Conservation (phyloP, 768 basidiomycete species). For the Podaxis sp. region DNA sequence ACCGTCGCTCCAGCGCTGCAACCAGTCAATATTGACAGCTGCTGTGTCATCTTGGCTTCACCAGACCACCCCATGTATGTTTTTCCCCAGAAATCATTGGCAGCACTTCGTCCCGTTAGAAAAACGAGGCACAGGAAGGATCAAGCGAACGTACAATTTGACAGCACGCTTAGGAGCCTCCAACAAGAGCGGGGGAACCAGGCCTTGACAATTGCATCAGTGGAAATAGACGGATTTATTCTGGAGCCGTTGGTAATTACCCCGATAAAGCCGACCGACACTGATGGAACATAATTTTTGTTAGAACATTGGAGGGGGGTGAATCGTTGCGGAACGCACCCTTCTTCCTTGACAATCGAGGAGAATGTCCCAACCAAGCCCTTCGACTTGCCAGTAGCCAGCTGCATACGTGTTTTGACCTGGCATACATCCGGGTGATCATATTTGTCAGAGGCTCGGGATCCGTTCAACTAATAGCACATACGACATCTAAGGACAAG, state of each 20-base stretch:
- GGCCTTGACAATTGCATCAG: constrained; percentile 44
- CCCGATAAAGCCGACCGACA: constrained; percentile 83
- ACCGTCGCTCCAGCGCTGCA: constrained; percentile 91
- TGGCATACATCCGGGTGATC: constrained; percentile 26
- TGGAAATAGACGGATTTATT: constrained; percentile 4
- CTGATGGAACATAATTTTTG: constrained; percentile 33
- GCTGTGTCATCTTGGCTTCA: constrained; percentile 82
- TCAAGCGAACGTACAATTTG: constrained; percentile 65
- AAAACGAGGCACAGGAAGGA: background rate
- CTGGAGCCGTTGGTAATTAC: constrained; percentile 31
- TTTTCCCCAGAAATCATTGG: constrained; percentile 97
- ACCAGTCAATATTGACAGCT: constrained; percentile 86
- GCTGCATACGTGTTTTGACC: constrained; percentile 99
- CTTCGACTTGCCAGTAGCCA: constrained; percentile 79
- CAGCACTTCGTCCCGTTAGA: constrained; percentile 36
- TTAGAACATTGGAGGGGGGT: background rate
- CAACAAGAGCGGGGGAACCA: constrained; percentile 91
- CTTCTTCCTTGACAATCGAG: constrained; percentile 86
- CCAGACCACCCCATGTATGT: constrained; percentile 62
- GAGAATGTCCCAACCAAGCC: constrained; percentile 83
- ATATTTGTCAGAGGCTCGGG: background rate
- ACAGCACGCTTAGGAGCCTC: constrained; percentile 99
- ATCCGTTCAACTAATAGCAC: constrained; percentile 28
- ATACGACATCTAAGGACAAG: constrained; percentile 71
- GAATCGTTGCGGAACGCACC: constrained; percentile 48